Evolutionary conservation across 371 early-diverging fungal genomes (phyloP), one percentile per base, ranked within the genome.

Genomic region (Rhizomucor pusillus): DNA sequence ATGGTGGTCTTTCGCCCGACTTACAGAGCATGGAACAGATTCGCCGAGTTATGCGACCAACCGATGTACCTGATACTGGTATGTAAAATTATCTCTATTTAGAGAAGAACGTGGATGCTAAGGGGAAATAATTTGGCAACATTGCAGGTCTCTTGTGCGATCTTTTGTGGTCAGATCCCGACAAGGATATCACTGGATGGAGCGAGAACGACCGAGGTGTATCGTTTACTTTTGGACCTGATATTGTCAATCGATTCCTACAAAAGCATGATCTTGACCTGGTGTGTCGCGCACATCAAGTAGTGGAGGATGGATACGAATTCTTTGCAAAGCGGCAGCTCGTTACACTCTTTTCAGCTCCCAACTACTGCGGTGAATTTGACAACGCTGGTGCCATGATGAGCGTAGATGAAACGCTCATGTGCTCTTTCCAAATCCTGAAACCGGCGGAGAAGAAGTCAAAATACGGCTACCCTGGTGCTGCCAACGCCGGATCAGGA

Each of bases 341-440:
- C 49, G 93, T 95, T 1, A 98, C 97, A 2, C 66, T 98, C 49
- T 98, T 97, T 65, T 92, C 92, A 24, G 97, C 96, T 16, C 97
- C 97, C 46, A 96, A 96, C 70, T 97, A 95, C 69, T 95, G 95
- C 70, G 95, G 94, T 47, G 94, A 93, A 78, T 95, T 94, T 62
- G 95, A 92, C 60, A 97, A 95, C 69, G 90, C 95, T 2, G 99
- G 95, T 12, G 98, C 97, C 5, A 95, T 99, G 85, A 95, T 99
- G 97, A 90, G 89, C 58, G 97, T 99, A 25, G 95, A 95, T 71
- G 92, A 95, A 65, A 88, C 94, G 29, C 81, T 99, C 56, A 87
- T 95, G 75, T 94, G 94, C 59, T 87, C 87, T 34, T 90, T 90
- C 77, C 88, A 88, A 75, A 86, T 90, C 54, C 67, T 90, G 54